phyloP scores from a whole-genome alignment of 208 protist species.

The Trichomonas gallinae region DNA sequence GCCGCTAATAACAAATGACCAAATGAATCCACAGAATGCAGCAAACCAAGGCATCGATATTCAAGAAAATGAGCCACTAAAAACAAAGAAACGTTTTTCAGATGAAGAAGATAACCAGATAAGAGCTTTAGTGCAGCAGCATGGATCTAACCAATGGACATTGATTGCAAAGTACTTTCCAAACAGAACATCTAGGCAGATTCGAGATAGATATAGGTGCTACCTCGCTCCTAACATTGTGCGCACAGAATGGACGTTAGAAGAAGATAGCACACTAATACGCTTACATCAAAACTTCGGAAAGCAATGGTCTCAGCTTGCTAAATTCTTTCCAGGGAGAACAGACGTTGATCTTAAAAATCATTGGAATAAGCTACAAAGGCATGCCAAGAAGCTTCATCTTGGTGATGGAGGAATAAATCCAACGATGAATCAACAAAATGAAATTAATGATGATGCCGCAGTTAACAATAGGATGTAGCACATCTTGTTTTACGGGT shows the following conservation, averaged over 20 bases:
- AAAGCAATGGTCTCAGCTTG: not conserved
- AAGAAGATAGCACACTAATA: not conserved
- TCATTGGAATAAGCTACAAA: not conserved
- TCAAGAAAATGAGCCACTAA: too few species aligned
- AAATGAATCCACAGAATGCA: too few species aligned
- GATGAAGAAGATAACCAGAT: not conserved
- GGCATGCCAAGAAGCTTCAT: not conserved
- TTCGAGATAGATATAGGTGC: not conserved
- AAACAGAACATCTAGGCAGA: not conserved
- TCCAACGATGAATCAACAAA: too few species aligned
- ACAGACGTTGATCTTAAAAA: constrained; percentile 16
- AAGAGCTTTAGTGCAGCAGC: not conserved
- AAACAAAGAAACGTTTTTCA: too few species aligned
- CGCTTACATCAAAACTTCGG: not conserved
- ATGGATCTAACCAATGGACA: not conserved
- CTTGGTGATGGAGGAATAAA: too few species aligned
- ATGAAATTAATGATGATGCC: too few species aligned
- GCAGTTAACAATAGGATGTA: too few species aligned
- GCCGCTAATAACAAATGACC: too few species aligned
- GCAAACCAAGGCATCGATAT: too few species aligned
- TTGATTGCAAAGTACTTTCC: not conserved
- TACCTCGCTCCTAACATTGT: not conserved
- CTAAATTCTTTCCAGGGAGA: not conserved
- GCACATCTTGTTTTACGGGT: too few species aligned
- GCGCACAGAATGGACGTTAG: not conserved